Evolutionary conservation across 2,329 filamentous ascomycete genomes (phyloP).

Genomic region (Pseudocercospora eumusae): DNA sequence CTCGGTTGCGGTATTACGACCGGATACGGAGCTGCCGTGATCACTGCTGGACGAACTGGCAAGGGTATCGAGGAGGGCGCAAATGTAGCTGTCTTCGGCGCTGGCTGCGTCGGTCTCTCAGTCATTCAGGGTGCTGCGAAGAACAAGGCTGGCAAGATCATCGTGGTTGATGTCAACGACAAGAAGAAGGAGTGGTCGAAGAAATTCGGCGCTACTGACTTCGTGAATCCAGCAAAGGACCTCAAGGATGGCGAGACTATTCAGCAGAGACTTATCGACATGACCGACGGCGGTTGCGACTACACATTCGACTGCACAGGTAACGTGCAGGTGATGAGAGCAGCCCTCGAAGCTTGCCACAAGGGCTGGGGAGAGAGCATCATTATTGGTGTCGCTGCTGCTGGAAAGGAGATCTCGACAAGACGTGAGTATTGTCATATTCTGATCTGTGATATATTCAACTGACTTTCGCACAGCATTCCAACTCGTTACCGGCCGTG

Average conservation of each 20-base stretch:
- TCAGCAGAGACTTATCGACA: conserved; percentile 89
- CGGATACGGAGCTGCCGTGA: conserved; percentile 91
- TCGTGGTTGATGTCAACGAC: conserved; percentile 80
- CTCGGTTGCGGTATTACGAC: conserved; percentile 98
- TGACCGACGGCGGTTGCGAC: conserved; percentile 97
- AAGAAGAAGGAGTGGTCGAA: conserved; percentile 85
- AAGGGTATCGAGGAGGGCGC: conserved; percentile 75
- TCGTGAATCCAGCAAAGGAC: conserved; percentile 83
- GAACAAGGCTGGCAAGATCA: conserved; percentile 77
- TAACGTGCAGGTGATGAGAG: conserved; percentile 93
- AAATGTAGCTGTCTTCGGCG: conserved; percentile 89
- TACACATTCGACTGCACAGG: conserved; percentile 99
- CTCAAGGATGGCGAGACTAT: conserved; percentile 68
- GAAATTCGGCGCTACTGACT: conserved; percentile 96
- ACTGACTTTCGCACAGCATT: conserved; percentile 64
- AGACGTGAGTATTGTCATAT: conserved; percentile 73
- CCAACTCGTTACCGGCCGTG: conserved; percentile 95
- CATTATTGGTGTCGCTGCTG: conserved; percentile 94
- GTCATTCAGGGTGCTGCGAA: conserved; percentile 92
- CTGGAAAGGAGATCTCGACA: conserved; percentile 92
- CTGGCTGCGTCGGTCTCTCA: conserved; percentile 90
- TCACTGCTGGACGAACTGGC: conserved; percentile 68
- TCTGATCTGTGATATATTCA: not conserved
- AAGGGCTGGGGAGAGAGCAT: conserved; percentile 99
- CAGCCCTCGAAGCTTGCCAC: conserved; percentile 94